A percentile compares a stretch with the other conserved stretches of the same genome.
Conservation (phyloP, 495 filamentous ascomycete species). For the Penicillium arizonense region DNA sequence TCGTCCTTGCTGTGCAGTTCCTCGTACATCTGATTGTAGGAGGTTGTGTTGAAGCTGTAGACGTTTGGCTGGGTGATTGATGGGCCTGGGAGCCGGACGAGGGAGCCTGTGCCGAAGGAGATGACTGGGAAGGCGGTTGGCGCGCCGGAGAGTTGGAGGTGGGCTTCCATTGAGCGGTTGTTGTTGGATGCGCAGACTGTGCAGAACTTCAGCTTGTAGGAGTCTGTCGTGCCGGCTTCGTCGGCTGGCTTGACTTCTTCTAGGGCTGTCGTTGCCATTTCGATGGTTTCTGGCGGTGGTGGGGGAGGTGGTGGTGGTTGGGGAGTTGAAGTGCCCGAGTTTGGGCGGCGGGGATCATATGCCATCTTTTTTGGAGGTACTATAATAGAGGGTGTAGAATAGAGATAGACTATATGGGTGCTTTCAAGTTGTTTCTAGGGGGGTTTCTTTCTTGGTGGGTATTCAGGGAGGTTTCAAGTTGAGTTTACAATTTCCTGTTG, state of each 20-base stretch:
- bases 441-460: neutral
- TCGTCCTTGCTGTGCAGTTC: conserved; percentile 84
- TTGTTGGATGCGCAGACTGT: conserved; percentile 98
- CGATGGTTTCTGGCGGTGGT: conserved; percentile 41
- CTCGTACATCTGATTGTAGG: conserved; percentile 86
- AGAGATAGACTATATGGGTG: conserved; percentile 14
- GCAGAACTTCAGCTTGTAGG: conserved; percentile 90
- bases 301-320: conserved; percentile 45
- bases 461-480: conserved; percentile 41
- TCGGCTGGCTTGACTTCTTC: conserved; percentile 13
- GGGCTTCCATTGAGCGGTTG: conserved; percentile 98
- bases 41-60: conserved; percentile 93
- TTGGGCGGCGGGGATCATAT: conserved; percentile 55
- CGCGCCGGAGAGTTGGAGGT: conserved; percentile 80
- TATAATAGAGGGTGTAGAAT: conserved; percentile 8
- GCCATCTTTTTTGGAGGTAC: conserved; percentile 40
- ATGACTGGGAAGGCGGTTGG: conserved; percentile 79
- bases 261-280: conserved; percentile 32
- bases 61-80: conserved; percentile 92
- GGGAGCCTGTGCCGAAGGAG: conserved; percentile 94
- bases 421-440: conserved; percentile 3
- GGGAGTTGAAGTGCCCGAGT: conserved; percentile 43
- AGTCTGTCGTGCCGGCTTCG: conserved; percentile 46
- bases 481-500: conserved; percentile 40
- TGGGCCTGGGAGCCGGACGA: conserved; percentile 91